Base-by-base conservation (phyloP, 345 rosid genomes). In the Odontarrhena argentea region DNA sequence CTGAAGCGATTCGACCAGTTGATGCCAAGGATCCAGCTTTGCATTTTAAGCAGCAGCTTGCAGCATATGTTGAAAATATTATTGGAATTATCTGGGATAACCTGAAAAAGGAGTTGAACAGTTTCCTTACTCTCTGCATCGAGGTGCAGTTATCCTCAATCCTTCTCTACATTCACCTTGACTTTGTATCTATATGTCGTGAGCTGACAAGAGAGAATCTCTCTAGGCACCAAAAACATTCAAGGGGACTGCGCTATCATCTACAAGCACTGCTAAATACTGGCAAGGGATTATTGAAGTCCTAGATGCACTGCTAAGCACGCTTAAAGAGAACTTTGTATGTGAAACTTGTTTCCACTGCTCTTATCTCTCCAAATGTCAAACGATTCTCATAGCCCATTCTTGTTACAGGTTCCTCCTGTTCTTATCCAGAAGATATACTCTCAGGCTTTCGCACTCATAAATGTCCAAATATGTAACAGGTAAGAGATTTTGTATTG, bases 1-100 rank as follows among this genome's bases (percentile, higher is more conserved):
- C 80, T 63, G 76, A 84, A 30, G 90, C 87, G 13, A 89, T 93
- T 64, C 92, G 92, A 54, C 92, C 86, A 74, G 92, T 90, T 36
- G 96, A 93, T 74, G 98, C 98, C 25, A 93, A 86, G 73, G 89
- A 88, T 68, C 96, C 98, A 49, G 97, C 98, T 69, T 80, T 93
- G 78, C 91, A 86, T 73, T 93, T 93, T 80, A 93, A 90, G 73
- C 94, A 86, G 75, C 98, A 90, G 77, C 92, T 93, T 61, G 91
- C 96, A 22, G 98, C 97, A n/a, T 93, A 88, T 69, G 91, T 90
- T 74, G 98, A 88, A 85, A 93, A 88, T 68, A 93, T 93, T 60
- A 86, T 84, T 45, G 98, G 98, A 74, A 93, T 93, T 45, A 87
- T 93, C 58, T 83, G 98, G 76, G 98, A 93, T 81, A 93, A 90